A percentile compares a stretch with the other conserved stretches of the same genome.
These are phyloP conservation scores for Globisporangium perplexum DNA, from an alignment of 352 stramenopile species.

Conservation along the genomic window DNA sequence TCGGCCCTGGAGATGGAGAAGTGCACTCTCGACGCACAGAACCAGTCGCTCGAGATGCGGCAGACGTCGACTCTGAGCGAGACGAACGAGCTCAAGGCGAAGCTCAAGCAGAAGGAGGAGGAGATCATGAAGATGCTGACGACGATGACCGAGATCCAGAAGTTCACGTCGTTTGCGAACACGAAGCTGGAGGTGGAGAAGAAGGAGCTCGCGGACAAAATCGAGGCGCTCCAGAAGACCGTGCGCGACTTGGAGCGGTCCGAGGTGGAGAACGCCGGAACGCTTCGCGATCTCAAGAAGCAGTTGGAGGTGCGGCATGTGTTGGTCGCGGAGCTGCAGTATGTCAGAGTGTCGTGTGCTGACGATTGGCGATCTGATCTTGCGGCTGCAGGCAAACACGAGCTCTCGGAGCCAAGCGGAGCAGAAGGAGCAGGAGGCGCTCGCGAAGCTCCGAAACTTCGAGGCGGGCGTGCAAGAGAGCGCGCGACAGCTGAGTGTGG, in stretches of 20 bases:
- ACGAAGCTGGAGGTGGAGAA: conserved; percentile 67
- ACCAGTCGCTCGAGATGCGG: conserved; percentile 45
- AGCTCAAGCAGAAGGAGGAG: conserved; percentile 60
- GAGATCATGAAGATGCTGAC: conserved; percentile 61
- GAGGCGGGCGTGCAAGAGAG: conserved; percentile 51
- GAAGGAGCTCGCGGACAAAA: conserved; percentile 53
- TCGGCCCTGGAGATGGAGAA: conserved; percentile 58
- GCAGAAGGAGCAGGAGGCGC: conserved; percentile 28
- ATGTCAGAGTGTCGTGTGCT: background rate
- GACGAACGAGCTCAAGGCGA: conserved; percentile 43
- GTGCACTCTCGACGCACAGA: conserved; percentile 50
- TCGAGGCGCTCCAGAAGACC: conserved; percentile 43
- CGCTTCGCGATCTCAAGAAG: conserved; percentile 41
- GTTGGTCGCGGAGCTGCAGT: no score
- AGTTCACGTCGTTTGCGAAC: conserved; percentile 56
- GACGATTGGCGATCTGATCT: background rate
- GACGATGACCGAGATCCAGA: conserved; percentile 73
- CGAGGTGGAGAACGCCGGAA: conserved; percentile 34
- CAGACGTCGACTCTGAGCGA: conserved; percentile 28
- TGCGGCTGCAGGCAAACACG: conserved; percentile 17
- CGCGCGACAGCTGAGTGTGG: conserved; percentile 47
- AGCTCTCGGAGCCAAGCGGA: conserved; percentile 22
- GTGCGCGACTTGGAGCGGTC: conserved; percentile 46
- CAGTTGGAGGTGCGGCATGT: conserved; percentile 36
- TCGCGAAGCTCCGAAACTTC: conserved; percentile 33